Percentiles rank a stretch among this genome's conserved stretches.
phyloP scores from a whole-genome alignment of 805 yeast species.

The Pichia ethanolica region DNA sequence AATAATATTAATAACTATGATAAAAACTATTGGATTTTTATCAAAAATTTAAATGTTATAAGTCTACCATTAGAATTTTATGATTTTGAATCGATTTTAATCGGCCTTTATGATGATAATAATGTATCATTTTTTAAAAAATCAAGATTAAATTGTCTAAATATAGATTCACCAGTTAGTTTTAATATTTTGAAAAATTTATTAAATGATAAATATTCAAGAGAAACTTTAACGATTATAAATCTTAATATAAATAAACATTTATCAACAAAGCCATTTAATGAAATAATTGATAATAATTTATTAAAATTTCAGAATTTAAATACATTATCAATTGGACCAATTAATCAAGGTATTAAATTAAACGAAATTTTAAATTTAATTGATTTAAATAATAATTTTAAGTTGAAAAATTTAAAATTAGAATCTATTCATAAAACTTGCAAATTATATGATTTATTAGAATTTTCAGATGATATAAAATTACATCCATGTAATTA shows the following conservation, averaged over 20 bases:
- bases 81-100: conserved; percentile 18
- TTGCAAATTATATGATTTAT: conserved; percentile 6
- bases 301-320: conserved; percentile 5
- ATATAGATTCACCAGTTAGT: conserved; percentile 11
- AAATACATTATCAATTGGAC: conserved; percentile 11
- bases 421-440: conserved; percentile 2
- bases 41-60: conserved; percentile 11
- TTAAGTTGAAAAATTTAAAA: conserved; percentile 1
- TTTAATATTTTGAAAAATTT: conserved; percentile 11
- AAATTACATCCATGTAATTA: not conserved
- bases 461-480: not conserved
- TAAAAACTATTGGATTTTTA: conserved; percentile 2
- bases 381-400: not conserved
- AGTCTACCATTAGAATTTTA: conserved; percentile 23
- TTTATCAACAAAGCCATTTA: not conserved
- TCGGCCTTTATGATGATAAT: not conserved
- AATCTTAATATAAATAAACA: conserved; percentile 6
- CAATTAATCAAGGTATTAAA: conserved; percentile 9
- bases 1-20: not conserved
- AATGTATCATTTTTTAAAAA: not conserved
- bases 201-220: conserved; percentile 1
- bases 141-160: not conserved
- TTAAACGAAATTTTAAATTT: conserved; percentile 1
- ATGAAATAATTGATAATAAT: not conserved
- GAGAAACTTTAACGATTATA: conserved; percentile 3